Percentiles rank a stretch among this genome's conserved stretches.
phyloP scores from a whole-genome alignment of 768 basidiomycete species.

The Boletus pseudopeckii region DNA sequence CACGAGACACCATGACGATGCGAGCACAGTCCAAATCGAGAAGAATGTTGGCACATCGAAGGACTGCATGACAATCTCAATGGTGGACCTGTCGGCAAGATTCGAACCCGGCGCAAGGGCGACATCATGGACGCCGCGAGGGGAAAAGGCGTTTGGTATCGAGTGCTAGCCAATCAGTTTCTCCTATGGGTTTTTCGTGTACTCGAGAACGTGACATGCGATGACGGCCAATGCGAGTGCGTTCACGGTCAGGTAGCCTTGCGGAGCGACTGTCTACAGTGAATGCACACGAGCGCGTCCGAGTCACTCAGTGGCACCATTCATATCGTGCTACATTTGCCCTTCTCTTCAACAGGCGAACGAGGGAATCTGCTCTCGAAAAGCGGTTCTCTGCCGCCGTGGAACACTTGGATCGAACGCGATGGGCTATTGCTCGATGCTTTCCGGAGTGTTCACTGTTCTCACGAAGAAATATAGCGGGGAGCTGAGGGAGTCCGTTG shows the following conservation, averaged over 20 bases:
- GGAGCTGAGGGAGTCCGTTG: no score
- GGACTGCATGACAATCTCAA: conserved; percentile 51
- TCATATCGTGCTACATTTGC: no score
- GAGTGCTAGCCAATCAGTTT: conserved; percentile 53
- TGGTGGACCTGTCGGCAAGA: conserved; percentile 81
- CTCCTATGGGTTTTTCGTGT: conserved; percentile 12
- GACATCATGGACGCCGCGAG: conserved; percentile 55
- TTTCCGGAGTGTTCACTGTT: no score
- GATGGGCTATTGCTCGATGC: no score
- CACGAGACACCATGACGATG: conserved; percentile 52
- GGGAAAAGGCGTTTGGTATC: conserved; percentile 67
- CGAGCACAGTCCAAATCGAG: conserved; percentile 90
- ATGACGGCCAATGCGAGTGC: conserved; percentile 54
- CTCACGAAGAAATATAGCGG: no score
- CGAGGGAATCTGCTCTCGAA: no score
- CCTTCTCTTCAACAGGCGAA: no score
- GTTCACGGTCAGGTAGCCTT: conserved; percentile 64
- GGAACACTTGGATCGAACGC: no score
- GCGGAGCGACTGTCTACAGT: conserved; percentile 43
- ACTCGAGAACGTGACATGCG: conserved; percentile 43
- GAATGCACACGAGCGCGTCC: not conserved
- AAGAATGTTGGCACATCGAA: no score
- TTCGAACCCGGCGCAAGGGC: conserved; percentile 88
- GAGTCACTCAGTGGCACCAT: no score
- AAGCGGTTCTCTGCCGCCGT: no score